Evolutionary conservation across 2,329 filamentous ascomycete species (phyloP), one percentile per base, ranked within the genome.

Genomic region (Chaetomium strumarium): DNA sequence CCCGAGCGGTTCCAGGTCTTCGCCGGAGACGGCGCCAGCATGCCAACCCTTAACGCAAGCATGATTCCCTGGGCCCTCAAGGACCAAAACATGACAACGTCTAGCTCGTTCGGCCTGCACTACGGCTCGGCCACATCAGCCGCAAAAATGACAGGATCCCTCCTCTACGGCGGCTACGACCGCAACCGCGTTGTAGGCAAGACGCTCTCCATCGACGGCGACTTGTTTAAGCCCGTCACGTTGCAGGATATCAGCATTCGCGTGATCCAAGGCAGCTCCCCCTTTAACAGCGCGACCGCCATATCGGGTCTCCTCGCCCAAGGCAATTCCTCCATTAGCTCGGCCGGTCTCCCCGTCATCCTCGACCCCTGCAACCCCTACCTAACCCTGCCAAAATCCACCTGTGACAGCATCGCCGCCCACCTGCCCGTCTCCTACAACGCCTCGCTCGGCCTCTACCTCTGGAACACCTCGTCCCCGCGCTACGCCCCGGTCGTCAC

Each of bases 141-240:
- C 10, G 44, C 37, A 14, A 48, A 19, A n/a, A 42, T 52, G 31
- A 1, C 43, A 13, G 48, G 48, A 10, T 55, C 52, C 2, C 44
- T 55, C 13, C 13, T 48, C 13, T 50, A n/a, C 30, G 48, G 48
- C 8, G 52, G 52, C 39, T 55, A 55, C 48, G 48, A 55, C 33
- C 52, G 40, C 17, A 55, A 47, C 39, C 48, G 52, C 7, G 48
- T 47, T 1, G 31, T 46, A 2, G 30, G 48, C 13, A 6, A 33
- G 9, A 7, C 43, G 4, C 29, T 51, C 16, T 19, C 44, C 1
- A n/a, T 51, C 14, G n/a, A 46, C 12, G 52, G 43, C 24, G 47
- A 47, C 11, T 12, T 50, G 14, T 29, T 24, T 16, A 7, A 33
- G 19, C 14, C 30, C 29, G 39, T 41, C 31, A 37, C 31, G 4